Base-by-base conservation (phyloP, 2,329 filamentous ascomycete genomes). In the Orbilia blumenaviensis region DNA sequence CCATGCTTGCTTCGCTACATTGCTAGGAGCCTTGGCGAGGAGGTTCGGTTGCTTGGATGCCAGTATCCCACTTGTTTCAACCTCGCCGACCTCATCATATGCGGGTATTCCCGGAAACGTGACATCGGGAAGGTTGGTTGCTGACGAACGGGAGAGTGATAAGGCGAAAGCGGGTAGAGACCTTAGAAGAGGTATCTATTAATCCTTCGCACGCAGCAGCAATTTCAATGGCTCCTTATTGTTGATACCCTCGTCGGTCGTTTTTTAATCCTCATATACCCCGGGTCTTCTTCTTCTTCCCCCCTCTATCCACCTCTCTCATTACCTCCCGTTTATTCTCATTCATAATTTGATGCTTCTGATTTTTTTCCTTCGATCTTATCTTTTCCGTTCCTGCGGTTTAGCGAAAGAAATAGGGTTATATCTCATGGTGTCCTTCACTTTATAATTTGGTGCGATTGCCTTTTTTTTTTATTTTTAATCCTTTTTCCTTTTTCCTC, bases 1-100 rank as follows among this genome's bases (percentile, higher is more conserved):
- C 75, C 89, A 91, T 81, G 84, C 85, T 41, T 85, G 86, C 77
- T 91, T 91, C 80, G 89, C 91, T 25, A 85, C 86, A 80, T 83
- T 91, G 42, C 83, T 91, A 62, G 84, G 78, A 25, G 77, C 74
- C 32, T 73, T 80, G 34, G 78, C 78, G 41, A 80, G 78, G 52
- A 76, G 78, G 41, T 80, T 79, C 58, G 80, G 80, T 16, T 80
- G 72, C 27, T 54, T 76, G 72, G 72, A 76, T 76, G 72, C 72
- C 29, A 76, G 72, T 23, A 25, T 54, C 9, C 72, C 72, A 0
- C 38, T 76, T n/a, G 58, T 76, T 23, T 60, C 72, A 8, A 14
- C 63, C 7, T 60, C 64, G 16, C 56, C 56, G 16, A 66, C 52
- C n/a, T 71, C 66, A 5, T 46, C 56, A 14, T 76, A 76, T 21